Conservation (phyloP, 2,329 filamentous ascomycete genomes). For the Neoascochyta sp. region DNA sequence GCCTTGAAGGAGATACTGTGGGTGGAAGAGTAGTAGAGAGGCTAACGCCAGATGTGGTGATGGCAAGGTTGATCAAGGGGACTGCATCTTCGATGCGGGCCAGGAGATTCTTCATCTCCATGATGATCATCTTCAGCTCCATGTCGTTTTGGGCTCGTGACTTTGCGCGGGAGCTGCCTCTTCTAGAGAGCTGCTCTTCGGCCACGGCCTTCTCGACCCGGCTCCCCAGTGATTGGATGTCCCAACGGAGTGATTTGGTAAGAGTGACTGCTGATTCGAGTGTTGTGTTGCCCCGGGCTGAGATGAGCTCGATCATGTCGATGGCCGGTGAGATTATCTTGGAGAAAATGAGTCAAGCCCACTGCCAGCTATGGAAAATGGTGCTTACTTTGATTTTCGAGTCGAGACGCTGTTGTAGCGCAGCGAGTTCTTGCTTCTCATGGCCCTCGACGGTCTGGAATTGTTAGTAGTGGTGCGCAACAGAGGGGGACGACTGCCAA, state of each 20-base stretch:
- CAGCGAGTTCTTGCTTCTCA: conserved; percentile 66
- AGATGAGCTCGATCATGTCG: conserved; percentile 86
- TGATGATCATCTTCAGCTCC: conserved; percentile 67
- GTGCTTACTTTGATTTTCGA: conserved; percentile 72
- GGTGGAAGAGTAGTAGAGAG: conserved; percentile 75
- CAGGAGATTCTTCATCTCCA: conserved; percentile 71
- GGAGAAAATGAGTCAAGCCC: no score
- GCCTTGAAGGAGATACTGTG: conserved; percentile 81
- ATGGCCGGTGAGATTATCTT: conserved; percentile 88
- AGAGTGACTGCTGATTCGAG: conserved; percentile 81
- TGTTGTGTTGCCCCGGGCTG: conserved; percentile 70
- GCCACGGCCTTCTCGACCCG: conserved; percentile 68
- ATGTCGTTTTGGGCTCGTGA: conserved; percentile 56
- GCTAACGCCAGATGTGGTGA: conserved; percentile 87
- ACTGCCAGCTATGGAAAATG: neutral
- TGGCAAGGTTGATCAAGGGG: conserved; percentile 86
- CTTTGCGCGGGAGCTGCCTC: conserved; percentile 45
- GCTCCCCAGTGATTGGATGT: conserved; percentile 75
- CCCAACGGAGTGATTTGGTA: conserved; percentile 76
- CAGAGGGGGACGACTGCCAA: no score
- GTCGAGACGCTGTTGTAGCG: conserved; percentile 70
- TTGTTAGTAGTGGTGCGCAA: conserved; percentile 20
- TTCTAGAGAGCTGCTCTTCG: conserved; percentile 54
- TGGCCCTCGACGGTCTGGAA: conserved; percentile 59
- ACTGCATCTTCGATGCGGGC: conserved; percentile 84